Evolutionary conservation across 1,284 basidiomycete species (phyloP), one percentile per base, ranked within the genome.

Genomic region (Tilletiopsis washingtonensis): DNA sequence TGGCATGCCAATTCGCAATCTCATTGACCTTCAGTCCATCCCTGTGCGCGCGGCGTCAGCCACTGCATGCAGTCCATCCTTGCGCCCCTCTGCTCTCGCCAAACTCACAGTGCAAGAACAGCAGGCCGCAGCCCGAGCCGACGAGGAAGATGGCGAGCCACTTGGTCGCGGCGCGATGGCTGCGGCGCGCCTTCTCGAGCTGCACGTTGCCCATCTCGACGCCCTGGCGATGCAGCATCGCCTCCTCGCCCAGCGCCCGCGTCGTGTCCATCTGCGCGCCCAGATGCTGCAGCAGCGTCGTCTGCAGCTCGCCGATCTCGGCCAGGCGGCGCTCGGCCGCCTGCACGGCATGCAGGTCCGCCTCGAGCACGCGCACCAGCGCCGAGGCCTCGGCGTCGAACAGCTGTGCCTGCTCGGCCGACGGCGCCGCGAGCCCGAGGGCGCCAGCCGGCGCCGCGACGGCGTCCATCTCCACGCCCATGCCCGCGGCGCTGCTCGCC

Each of bases 381-480:
- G 82, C 82, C 26, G 87, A 86, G 60, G 91, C 90, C 74, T 93
- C 89, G 19, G 81, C 78, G 74, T 93, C 90, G 64, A 93, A 93
- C 73, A 88, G 86, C 63, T 87, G 81, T 47, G 91, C 88, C 71
- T 93, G 89, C 11, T 85, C 86, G 40, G 82, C 48, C 3, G 59
- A 55, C n/a, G 70, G 54, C 40, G 64, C 50, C 1, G 53, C 44
- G 11, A 57, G 23, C 15, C 34, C 20, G 19, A 46, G 40, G 23
- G 36, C 17, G 7, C 38, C 38, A 21, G 38, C 7, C 38, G 21
- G 11, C 11, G 17, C 38, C 5, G 39, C 20, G 7, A 19, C 37
- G 7, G 27, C 27, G 26, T 36, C 20, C 11, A 38, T 17, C 20
- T 46, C 45, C 20, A 14, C 34, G 19, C 29, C 23, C 17, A 11